Conservation (phyloP, 2,329 filamentous ascomycete genomes). For the Hypoxylon sp. region DNA sequence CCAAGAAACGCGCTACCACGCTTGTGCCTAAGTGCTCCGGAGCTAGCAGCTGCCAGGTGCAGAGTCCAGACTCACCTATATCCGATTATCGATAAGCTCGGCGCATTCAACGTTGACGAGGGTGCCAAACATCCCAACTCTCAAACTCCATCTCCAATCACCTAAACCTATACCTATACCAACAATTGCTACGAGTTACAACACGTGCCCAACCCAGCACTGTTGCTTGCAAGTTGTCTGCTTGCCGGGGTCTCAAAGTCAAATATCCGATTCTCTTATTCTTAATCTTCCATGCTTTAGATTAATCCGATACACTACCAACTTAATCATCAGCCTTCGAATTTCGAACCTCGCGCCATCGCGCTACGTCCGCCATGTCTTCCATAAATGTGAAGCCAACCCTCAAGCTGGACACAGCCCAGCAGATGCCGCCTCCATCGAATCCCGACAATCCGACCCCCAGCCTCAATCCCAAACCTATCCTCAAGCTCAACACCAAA, state of each 20-base stretch:
- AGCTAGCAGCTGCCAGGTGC: not conserved
- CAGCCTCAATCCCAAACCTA: constrained; percentile 50
- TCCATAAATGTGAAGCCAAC: constrained; percentile 47
- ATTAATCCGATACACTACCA: not conserved
- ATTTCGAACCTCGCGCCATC: not conserved
- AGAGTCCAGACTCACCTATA: not conserved
- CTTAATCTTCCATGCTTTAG: not conserved
- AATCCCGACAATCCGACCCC: constrained; percentile 46
- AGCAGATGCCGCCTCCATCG: constrained; percentile 49
- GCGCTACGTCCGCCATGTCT: constrained; percentile 36
- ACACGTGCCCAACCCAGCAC: not conserved
- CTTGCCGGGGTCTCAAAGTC: not conserved
- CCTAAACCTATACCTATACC: no score
- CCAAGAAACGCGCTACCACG: no score
- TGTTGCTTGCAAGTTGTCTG: not conserved
- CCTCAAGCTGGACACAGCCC: constrained; percentile 47
- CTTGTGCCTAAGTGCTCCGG: no score
- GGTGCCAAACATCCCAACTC: not conserved
- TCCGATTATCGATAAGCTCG: not conserved
- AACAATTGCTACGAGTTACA: not conserved
- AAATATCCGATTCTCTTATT: not conserved
- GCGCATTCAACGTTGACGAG: not conserved
- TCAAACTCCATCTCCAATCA: not conserved
- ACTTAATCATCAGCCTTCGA: not conserved
- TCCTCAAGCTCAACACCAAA: constrained; percentile 50